phyloP scores from a whole-genome alignment of 1,284 basidiomycete species.

The Puccinia novopanici region DNA sequence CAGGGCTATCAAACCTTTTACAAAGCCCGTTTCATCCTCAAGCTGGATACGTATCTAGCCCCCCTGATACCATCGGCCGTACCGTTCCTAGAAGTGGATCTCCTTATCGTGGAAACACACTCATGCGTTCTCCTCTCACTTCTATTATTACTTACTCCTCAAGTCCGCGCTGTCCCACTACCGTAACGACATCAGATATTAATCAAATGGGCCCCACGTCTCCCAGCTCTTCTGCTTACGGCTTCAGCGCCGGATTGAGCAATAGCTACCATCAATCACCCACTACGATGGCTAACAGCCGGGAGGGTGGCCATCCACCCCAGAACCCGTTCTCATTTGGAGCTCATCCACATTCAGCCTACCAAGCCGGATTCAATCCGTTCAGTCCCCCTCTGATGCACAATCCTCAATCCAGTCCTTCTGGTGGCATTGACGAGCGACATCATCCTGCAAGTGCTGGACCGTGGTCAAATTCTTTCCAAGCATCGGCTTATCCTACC shows the following conservation, averaged over 20 bases:
- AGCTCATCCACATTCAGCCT: conserved; percentile 16
- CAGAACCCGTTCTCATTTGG: conserved; percentile 30
- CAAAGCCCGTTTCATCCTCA: conserved; percentile 48
- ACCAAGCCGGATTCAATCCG: conserved; percentile 22
- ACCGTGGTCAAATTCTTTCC: conserved; percentile 31
- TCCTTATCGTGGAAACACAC: conserved; percentile 26
- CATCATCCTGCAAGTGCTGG: conserved; percentile 44
- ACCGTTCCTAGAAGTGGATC: conserved; percentile 38
- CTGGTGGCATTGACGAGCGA: neutral
- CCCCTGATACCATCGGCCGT: conserved; percentile 14
- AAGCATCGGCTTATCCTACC: neutral
- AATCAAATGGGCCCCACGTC: conserved; percentile 8
- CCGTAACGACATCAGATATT: conserved; percentile 5
- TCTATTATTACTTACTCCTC: conserved; percentile 15
- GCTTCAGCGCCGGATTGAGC: neutral
- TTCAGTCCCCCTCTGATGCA: conserved; percentile 17
- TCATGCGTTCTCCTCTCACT: conserved; percentile 20
- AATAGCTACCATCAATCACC: neutral
- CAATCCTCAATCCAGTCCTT: neutral
- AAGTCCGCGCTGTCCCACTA: conserved; percentile 13
- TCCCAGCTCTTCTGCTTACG: conserved; percentile 29
- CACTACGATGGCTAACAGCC: neutral
- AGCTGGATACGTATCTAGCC: neutral
- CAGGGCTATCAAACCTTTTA: conserved; percentile 13
- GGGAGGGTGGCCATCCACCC: conserved; percentile 11